Conservation (phyloP, 2,329 filamentous ascomycete species). For the Nannizziopsis arthrosporioides region DNA sequence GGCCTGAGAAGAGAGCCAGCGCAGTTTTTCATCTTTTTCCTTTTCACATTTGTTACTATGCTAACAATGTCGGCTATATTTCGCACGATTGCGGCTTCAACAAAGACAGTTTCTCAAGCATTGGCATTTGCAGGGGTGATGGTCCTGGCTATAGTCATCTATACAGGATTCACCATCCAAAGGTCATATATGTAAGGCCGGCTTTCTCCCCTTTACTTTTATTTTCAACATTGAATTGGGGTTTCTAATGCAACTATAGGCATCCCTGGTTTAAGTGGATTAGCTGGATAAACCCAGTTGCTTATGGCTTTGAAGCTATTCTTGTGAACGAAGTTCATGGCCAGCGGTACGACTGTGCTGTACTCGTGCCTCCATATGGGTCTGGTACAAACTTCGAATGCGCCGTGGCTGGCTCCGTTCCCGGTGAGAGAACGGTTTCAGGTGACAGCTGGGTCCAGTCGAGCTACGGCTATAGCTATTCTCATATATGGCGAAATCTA, state of each 20-base stretch:
- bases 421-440: conserved; percentile 44
- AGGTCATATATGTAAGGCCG: conserved; percentile 27
- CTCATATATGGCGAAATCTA: conserved; percentile 55
- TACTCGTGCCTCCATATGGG: conserved; percentile 36
- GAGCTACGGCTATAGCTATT: conserved; percentile 47
- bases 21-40: conserved; percentile 52
- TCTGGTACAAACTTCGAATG: conserved; percentile 43
- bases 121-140: conserved; percentile 46
- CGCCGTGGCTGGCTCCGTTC: conserved; percentile 42
- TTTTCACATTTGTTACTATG: conserved; percentile 50
- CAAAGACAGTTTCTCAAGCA: conserved; percentile 51
- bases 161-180: conserved; percentile 52
- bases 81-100: conserved; percentile 47
- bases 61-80: conserved; percentile 50
- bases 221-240: conserved; percentile 4
- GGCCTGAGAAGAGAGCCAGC: conserved; percentile 44
- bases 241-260: conserved; percentile 23
- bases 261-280: conserved; percentile 57
- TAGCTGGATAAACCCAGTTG: conserved; percentile 53
- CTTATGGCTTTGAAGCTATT: conserved; percentile 54
- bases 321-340: conserved; percentile 48
- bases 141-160: conserved; percentile 50
- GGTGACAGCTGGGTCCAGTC: conserved; percentile 50
- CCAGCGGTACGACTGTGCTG: conserved; percentile 46
- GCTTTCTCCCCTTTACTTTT: background rate